Evolutionary conservation across 2,329 filamentous ascomycete genomes (phyloP), one percentile per base, ranked within the genome.

Genomic region (Neurospora crassa): DNA sequence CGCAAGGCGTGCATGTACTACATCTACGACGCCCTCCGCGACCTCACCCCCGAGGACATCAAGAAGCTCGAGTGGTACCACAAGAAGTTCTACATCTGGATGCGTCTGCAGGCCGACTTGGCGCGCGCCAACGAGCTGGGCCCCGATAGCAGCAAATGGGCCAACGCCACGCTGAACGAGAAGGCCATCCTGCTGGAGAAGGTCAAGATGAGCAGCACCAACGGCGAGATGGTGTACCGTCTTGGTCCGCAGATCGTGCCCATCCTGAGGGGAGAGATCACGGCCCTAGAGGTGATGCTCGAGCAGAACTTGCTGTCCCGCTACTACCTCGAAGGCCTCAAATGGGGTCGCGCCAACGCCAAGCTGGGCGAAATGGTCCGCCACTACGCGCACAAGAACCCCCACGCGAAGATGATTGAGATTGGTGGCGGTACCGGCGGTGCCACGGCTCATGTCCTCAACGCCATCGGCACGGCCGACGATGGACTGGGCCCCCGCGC

Each of bases 351-450:
- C 0, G 71, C 74, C 16, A 77, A 78, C 59, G 67, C 71, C 1
- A 76, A 78, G 41, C 63, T 80, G 11, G 77, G 75, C 40, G 68
- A 73, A 29, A 63, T 76, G 40, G 72, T 78, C 43, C 68, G 68
- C 7, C 68, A 75, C 18, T 72, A 76, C 43, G 68, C 59, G 7
- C 73, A 77, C 67, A 76, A 77, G 72, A 68, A 77, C 43, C 77
- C 78, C 0, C 70, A 72, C 2, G 72, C 76, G 1, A 73, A 72
- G 40, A 78, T 85, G 37, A 73, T 86, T 5, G 79, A 80, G 73
- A 78, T 84, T 5, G 83, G 84, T 16, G 82, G 79, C 4, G 83
- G 83, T 0, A 83, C 81, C 0, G 83, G 82, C 0, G 79, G 79
- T 2, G 78, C 81, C 0, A 84, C 84, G 0, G 74, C 76, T 3